Evolutionary conservation across 345 rosid species (phyloP).

Genomic region (Rhizophora apiculata): DNA sequence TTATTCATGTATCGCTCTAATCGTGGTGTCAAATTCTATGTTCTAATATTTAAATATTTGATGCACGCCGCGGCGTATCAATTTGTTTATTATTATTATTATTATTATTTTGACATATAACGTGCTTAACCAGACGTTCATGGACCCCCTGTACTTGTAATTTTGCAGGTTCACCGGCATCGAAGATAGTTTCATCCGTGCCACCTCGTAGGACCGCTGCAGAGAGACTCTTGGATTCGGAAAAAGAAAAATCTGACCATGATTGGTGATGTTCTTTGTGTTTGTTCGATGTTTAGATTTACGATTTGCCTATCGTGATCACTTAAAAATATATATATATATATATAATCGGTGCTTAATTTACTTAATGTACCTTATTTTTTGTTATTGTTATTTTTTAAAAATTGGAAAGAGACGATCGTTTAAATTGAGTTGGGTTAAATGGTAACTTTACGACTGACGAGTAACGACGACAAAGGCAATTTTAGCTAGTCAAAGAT

Average conservation of each 20-base stretch:
- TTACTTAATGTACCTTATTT: too few relatives aligned
- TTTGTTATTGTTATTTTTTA: too few relatives aligned
- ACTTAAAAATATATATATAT: too few relatives aligned
- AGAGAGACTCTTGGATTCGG: slow-evolving; percentile 31
- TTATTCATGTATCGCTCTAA: too few relatives aligned
- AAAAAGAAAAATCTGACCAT: slow-evolving; percentile 31
- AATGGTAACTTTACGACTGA: too few relatives aligned
- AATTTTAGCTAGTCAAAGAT: too few relatives aligned
- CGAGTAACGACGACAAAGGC: too few relatives aligned
- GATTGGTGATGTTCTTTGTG: slow-evolving; percentile 21
- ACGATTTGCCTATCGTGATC: neutral
- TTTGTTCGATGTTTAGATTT: neutral
- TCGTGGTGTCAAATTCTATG: too few relatives aligned
- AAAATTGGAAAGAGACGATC: too few relatives aligned
- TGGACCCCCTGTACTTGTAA: neutral
- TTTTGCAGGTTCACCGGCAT: slow-evolving; percentile 1
- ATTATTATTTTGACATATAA: neutral
- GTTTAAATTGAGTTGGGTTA: too few relatives aligned
- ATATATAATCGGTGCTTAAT: neutral
- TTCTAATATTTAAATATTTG: too few relatives aligned
- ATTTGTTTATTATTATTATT: neutral
- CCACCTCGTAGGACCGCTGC: slow-evolving; percentile 23
- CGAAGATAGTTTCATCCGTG: slow-evolving; percentile 8
- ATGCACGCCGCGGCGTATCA: too few relatives aligned
- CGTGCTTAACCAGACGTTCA: neutral